phyloP scores from a whole-genome alignment of 2,329 filamentous ascomycete species.

The Aphanocladium album region DNA sequence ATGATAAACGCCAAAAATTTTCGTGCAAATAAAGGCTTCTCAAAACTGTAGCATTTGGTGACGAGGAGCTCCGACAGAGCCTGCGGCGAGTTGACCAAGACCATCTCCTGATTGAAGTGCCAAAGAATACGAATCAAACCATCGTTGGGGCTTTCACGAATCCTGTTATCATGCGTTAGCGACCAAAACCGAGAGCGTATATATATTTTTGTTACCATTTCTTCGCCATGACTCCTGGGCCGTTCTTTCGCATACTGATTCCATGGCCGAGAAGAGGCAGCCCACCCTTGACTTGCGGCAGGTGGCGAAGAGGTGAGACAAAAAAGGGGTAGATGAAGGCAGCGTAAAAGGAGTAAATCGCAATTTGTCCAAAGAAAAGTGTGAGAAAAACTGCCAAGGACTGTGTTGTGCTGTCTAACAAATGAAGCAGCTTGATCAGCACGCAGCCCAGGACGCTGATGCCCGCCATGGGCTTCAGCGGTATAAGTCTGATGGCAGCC shows the following conservation, averaged over 20 bases:
- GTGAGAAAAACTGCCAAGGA: not conserved
- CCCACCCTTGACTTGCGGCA: conserved; percentile 33
- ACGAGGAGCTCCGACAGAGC: conserved; percentile 60
- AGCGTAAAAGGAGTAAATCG: conserved; percentile 25
- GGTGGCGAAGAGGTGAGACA: conserved; percentile 33
- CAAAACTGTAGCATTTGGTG: conserved; percentile 60
- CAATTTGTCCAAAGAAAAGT: not conserved
- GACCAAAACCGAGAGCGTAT: too few relatives aligned
- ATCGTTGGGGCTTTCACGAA: conserved; percentile 54
- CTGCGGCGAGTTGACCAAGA: conserved; percentile 54
- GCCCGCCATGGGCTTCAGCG: conserved; percentile 10
- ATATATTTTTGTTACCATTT: conserved; percentile 61
- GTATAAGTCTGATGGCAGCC: conserved; percentile 12
- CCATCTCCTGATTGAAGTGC: conserved; percentile 53
- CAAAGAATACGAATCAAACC: conserved; percentile 60
- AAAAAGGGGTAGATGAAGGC: conserved; percentile 33
- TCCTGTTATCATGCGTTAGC: conserved; percentile 33
- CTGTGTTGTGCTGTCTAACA: not conserved
- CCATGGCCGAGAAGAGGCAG: conserved; percentile 10
- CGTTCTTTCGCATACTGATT: not conserved
- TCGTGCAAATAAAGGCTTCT: conserved; percentile 49
- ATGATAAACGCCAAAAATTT: conserved; percentile 79
- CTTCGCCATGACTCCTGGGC: conserved; percentile 27
- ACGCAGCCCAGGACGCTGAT: conserved; percentile 8
- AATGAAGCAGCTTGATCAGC: conserved; percentile 9